Percentiles rank a stretch among this genome's conserved stretches.
phyloP scores from a whole-genome alignment of 2,329 filamentous ascomycete species.

The Immersiporthe knoxdaviesiana region DNA sequence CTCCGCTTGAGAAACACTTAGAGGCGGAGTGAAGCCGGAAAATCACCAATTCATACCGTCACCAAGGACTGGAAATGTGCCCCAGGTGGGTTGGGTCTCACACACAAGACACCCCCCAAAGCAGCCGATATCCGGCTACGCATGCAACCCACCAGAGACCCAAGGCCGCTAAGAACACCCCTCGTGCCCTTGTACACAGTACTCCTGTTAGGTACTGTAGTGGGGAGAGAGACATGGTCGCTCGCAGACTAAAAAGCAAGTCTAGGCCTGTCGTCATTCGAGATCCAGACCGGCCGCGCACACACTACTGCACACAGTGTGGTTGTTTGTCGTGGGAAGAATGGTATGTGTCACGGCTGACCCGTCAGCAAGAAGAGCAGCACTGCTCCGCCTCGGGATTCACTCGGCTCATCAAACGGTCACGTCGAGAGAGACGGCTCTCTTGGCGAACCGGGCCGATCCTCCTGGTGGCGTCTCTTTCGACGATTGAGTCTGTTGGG shows the following conservation, averaged over 20 bases:
- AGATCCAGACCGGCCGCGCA: neutral
- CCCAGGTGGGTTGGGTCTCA: neutral
- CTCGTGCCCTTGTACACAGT: neutral
- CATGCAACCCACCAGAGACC: neutral
- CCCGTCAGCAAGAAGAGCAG: neutral
- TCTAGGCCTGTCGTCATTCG: neutral
- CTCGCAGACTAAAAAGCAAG: neutral
- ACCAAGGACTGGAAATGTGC: neutral
- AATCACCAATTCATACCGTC: neutral
- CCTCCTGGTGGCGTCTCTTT: conserved; percentile 11
- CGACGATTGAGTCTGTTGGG: conserved; percentile 36
- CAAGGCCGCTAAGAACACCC: neutral
- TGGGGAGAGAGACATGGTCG: neutral
- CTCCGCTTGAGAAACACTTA: neutral
- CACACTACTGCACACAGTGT: neutral
- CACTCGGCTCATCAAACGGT: neutral
- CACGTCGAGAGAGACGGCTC: neutral
- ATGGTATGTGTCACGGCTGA: neutral
- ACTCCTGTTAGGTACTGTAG: neutral
- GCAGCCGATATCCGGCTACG: neutral
- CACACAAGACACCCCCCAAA: too few species aligned
- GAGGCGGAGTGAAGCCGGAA: neutral
- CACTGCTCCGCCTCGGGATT: neutral
- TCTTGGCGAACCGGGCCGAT: neutral
- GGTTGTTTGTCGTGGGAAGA: neutral